phyloP scores from a whole-genome alignment of 169 alveolate species.

The Fabrea salina region DNA sequence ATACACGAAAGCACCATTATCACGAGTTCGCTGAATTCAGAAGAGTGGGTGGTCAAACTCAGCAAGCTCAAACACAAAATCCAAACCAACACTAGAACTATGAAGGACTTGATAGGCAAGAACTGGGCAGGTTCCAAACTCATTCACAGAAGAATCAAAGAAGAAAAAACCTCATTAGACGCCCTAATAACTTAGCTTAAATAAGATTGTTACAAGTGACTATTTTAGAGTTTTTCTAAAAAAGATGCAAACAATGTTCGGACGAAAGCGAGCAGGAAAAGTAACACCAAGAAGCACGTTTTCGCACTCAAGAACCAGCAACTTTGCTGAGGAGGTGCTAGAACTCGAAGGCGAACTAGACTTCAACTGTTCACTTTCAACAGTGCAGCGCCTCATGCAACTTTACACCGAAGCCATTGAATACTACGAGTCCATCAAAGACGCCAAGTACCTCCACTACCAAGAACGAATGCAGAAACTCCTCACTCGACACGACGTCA shows the following conservation, averaged over 20 bases:
- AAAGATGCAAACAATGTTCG: no score
- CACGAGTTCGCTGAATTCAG: not conserved
- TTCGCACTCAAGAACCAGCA: no score
- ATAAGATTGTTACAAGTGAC: no score
- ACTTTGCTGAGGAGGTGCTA: conserved; percentile 17
- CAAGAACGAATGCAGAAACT: conserved; percentile 32
- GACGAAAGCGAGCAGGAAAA: no score
- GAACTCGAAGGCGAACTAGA: conserved; percentile 7
- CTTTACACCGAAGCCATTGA: conserved; percentile 45
- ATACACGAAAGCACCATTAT: conserved; percentile 14
- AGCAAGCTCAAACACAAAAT: conserved; percentile 16
- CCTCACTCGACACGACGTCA: not conserved
- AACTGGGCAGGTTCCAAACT: conserved; percentile 9
- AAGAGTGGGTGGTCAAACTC: not conserved
- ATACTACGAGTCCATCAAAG: conserved; percentile 43
- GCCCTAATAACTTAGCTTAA: no score
- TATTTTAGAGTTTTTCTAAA: no score
- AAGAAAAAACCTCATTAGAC: no score
- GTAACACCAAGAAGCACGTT: no score
- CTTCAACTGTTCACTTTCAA: not conserved
- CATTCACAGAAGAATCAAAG: not conserved
- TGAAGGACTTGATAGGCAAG: conserved; percentile 11
- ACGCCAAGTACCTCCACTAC: conserved; percentile 43
- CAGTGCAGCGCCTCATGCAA: conserved; percentile 37
- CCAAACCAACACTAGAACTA: not conserved